These are phyloP conservation scores for Mycena leptocephala DNA, from an alignment of 768 basidiomycete genomes.

Conservation along the genomic window DNA sequence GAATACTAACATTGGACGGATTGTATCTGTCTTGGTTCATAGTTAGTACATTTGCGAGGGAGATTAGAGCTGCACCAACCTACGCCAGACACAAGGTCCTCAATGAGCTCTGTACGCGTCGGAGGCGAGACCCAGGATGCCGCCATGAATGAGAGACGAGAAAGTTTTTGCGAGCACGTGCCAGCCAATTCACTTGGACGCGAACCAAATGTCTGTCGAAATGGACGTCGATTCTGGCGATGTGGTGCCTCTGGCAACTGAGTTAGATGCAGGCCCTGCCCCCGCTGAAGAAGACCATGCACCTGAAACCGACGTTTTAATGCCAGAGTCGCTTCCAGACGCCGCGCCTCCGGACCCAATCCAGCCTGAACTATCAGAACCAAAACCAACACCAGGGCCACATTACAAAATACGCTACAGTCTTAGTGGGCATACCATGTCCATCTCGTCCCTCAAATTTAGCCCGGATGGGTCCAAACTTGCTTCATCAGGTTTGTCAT, in stretches of 20 bases:
- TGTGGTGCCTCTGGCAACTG: not conserved
- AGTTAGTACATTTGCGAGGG: not conserved
- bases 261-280: not conserved
- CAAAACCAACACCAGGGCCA: slow-evolving; percentile 47
- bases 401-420: slow-evolving; percentile 74
- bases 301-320: not conserved
- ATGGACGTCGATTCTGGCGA: slow-evolving; percentile 31
- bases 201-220: slow-evolving; percentile 10
- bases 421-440: slow-evolving; percentile 86
- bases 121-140: slow-evolving; percentile 82
- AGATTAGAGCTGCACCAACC: slow-evolving; percentile 65
- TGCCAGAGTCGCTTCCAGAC: slow-evolving; percentile 9
- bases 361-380: slow-evolving; percentile 5
- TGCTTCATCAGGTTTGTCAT: slow-evolving; percentile 85
- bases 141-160: slow-evolving; percentile 54
- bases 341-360: not conserved
- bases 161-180: not conserved
- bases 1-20: slow-evolving; percentile 92
- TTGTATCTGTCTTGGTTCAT: slow-evolving; percentile 90
- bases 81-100: slow-evolving; percentile 92
- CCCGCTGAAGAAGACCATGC: not conserved
- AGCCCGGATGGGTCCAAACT: slow-evolving; percentile 88
- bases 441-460: slow-evolving; percentile 91
- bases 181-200: not conserved
- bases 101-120: slow-evolving; percentile 89